phyloP scores from a whole-genome alignment of 805 yeast genomes.

The Komagataella ulmi region DNA sequence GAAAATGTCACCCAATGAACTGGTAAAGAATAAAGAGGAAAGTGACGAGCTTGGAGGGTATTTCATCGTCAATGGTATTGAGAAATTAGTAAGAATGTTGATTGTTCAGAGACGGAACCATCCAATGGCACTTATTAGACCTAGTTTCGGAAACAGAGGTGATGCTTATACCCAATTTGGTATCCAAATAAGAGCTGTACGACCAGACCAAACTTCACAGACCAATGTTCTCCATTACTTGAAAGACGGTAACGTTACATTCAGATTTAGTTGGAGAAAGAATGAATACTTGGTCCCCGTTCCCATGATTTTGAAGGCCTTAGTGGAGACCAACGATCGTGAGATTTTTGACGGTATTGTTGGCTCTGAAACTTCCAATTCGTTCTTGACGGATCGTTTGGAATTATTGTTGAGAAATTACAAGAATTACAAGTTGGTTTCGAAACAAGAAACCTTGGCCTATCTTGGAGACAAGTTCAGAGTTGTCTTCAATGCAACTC shows the following conservation, averaged over 20 bases:
- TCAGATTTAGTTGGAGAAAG: constrained; percentile 94
- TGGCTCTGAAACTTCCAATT: constrained; percentile 75
- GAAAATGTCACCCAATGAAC: constrained; percentile 67
- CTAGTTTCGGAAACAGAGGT: constrained; percentile 91
- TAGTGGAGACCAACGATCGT: constrained; percentile 82
- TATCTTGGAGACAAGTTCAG: constrained; percentile 94
- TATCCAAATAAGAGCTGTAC: constrained; percentile 85
- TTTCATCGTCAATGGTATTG: constrained; percentile 92
- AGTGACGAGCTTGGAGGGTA: constrained; percentile 95
- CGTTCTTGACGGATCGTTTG: constrained; percentile 95
- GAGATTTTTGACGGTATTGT: constrained; percentile 94
- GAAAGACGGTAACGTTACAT: constrained; percentile 90
- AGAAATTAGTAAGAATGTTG: constrained; percentile 91
- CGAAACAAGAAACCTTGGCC: constrained; percentile 82
- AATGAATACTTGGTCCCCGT: constrained; percentile 93
- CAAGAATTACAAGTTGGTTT: constrained; percentile 65
- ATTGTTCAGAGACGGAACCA: constrained; percentile 96
- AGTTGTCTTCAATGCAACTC: constrained; percentile 80
- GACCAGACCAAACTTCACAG: constrained; percentile 96
- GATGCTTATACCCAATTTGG: constrained; percentile 80
- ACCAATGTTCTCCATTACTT: constrained; percentile 95
- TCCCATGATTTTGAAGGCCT: constrained; percentile 81
- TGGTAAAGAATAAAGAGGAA: constrained; percentile 75
- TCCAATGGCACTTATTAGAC: constrained; percentile 95
- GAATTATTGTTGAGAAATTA: constrained; percentile 83